Percentiles rank a stretch among this genome's conserved stretches.
Evolutionary conservation across 306 rosid species (phyloP).

Genomic region (Leucaena leucocephala): DNA sequence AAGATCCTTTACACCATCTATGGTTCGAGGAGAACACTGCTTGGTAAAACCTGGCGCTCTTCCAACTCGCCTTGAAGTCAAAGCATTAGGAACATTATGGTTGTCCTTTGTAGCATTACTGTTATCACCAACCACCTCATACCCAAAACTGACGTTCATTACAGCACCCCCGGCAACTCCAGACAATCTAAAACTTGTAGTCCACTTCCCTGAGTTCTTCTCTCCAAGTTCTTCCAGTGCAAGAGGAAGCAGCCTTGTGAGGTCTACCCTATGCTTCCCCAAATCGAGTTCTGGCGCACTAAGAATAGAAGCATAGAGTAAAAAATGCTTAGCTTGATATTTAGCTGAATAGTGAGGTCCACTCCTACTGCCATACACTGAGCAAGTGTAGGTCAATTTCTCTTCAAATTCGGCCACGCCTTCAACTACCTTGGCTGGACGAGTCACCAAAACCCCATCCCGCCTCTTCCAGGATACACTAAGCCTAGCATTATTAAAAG

Average conservation of each 20-base stretch:
- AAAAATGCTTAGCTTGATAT: constrained; percentile 82
- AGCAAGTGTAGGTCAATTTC: constrained; percentile 62
- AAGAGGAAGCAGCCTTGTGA: constrained; percentile 86
- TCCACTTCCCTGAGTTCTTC: constrained; percentile 79
- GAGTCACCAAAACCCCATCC: constrained; percentile 66
- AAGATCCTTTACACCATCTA: constrained; percentile 71
- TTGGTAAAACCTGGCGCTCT: constrained; percentile 48
- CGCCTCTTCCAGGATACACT: constrained; percentile 86
- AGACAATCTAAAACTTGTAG: constrained; percentile 72
- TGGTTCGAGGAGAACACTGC: constrained; percentile 40
- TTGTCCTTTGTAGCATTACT: constrained; percentile 40
- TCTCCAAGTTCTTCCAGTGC: constrained; percentile 86
- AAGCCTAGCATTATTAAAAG: constrained; percentile 52
- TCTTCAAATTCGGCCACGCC: constrained; percentile 70
- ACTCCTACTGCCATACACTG: constrained; percentile 76
- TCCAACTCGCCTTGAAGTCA: constrained; percentile 36
- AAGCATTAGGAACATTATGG: constrained; percentile 35
- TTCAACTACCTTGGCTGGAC: constrained; percentile 64
- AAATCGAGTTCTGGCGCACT: constrained; percentile 68
- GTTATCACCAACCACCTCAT: constrained; percentile 60
- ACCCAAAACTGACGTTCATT: constrained; percentile 90
- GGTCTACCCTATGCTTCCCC: constrained; percentile 88
- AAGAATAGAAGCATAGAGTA: constrained; percentile 67
- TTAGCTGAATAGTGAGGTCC: constrained; percentile 83
- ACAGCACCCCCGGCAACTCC: constrained; percentile 78